Evolutionary conservation across 208 protist species (phyloP).

Genomic region (Leishmania tarentolae): DNA sequence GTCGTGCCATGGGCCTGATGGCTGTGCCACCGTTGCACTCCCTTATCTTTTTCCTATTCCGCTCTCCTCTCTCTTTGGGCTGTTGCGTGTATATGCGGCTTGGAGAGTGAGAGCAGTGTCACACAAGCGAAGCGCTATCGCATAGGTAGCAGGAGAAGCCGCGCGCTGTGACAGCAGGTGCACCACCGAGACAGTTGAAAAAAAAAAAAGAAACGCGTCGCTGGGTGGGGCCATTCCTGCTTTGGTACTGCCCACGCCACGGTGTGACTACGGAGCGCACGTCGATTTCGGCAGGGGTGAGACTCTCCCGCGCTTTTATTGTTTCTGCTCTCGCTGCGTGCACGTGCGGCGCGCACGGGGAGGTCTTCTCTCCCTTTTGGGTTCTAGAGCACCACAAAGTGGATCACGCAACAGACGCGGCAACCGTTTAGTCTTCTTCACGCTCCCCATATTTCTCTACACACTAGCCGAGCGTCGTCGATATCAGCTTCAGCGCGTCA

Average conservation of each 20-base stretch:
- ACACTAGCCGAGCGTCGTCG: background rate
- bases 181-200: background rate
- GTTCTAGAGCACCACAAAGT: background rate
- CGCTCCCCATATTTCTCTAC: background rate
- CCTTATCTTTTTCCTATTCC: background rate
- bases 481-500: background rate
- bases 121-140: background rate
- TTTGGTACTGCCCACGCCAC: background rate
- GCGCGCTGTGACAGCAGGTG: too few species aligned
- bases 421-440: background rate
- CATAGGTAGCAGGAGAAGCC: background rate
- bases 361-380: background rate
- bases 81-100: background rate
- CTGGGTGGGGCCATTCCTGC: background rate
- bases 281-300: background rate
- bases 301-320: background rate
- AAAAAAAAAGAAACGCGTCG: too few species aligned
- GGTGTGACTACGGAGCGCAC: background rate
- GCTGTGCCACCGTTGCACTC: background rate
- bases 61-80: background rate
- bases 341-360: background rate
- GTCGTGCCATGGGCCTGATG: background rate
- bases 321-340: background rate
- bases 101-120: background rate
- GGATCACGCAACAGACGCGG: background rate